Conservation (phyloP, 768 basidiomycete genomes). For the Mycena indigotica region DNA sequence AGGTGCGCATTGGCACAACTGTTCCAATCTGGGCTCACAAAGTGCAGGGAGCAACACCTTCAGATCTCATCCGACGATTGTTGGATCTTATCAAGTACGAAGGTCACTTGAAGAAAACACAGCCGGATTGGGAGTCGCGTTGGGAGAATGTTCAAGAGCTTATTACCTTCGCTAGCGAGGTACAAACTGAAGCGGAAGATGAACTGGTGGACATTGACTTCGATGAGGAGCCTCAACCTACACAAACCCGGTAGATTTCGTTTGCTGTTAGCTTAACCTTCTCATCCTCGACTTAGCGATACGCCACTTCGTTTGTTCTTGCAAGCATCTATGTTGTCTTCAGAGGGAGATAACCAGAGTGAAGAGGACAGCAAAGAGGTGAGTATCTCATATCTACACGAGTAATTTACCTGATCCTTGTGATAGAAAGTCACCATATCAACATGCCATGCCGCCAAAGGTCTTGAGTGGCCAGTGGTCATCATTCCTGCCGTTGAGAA, state of each 20-base stretch:
- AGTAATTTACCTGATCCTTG: too few species aligned
- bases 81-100: conserved; percentile 64
- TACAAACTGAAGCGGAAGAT: conserved; percentile 36
- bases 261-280: background rate
- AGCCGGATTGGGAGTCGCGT: conserved; percentile 72
- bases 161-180: conserved; percentile 72
- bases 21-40: background rate
- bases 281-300: conserved; percentile 31
- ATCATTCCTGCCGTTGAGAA: conserved; percentile 80
- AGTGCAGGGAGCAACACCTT: conserved; percentile 58
- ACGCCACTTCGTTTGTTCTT: conserved; percentile 73
- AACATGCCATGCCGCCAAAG: conserved; percentile 90
- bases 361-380: conserved; percentile 52
- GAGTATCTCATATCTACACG: conserved; percentile 16
- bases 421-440: conserved; percentile 82
- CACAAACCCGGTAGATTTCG: background rate
- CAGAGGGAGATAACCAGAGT: conserved; percentile 68
- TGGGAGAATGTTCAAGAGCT: conserved; percentile 90
- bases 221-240: too few species aligned
- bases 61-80: conserved; percentile 61
- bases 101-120: conserved; percentile 66
- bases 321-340: conserved; percentile 81
- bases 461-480: conserved; percentile 90
- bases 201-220: background rate
- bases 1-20: conserved; percentile 39